Percentiles rank a stretch among this genome's conserved stretches.
Conservation (phyloP, 192 early-diverging fungal species). For the Coemansia asiatica region DNA sequence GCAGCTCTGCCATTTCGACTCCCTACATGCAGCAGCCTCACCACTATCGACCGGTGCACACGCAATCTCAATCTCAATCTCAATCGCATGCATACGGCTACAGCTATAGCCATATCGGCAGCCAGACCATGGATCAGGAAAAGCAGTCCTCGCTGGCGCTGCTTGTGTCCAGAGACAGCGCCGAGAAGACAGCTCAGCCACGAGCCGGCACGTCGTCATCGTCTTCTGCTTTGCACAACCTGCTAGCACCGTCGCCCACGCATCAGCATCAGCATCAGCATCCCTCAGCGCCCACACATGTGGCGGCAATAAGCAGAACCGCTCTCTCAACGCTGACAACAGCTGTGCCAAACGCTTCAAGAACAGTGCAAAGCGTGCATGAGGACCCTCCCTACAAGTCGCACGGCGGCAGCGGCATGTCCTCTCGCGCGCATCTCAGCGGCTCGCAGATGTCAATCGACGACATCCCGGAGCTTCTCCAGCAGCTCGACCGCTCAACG, state of each 20-base stretch:
- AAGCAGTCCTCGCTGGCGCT: slow-evolving; percentile 19
- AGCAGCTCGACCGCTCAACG: slow-evolving; percentile 27
- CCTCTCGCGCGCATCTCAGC: background rate
- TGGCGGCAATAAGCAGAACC: background rate
- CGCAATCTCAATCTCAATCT: background rate
- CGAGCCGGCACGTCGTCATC: background rate
- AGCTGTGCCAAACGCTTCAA: background rate
- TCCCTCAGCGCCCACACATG: background rate
- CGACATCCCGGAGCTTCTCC: slow-evolving; percentile 37
- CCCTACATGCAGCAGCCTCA: background rate
- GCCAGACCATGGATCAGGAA: background rate
- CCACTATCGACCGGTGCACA: background rate
- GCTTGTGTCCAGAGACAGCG: slow-evolving; percentile 9
- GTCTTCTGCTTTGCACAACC: slow-evolving; percentile 13
- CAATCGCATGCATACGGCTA: background rate
- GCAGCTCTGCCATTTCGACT: background rate
- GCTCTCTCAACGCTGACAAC: background rate
- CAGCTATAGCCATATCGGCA: background rate
- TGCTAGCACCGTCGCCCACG: slow-evolving; percentile 10
- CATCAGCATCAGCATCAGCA: too few species aligned
- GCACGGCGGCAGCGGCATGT: background rate
- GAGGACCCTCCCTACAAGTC: background rate
- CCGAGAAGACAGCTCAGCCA: background rate
- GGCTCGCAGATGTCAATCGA: slow-evolving; percentile 6
- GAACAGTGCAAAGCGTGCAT: background rate